phyloP scores from a whole-genome alignment of 2,329 filamentous ascomycete genomes.

The Akanthomyces lecanii region DNA sequence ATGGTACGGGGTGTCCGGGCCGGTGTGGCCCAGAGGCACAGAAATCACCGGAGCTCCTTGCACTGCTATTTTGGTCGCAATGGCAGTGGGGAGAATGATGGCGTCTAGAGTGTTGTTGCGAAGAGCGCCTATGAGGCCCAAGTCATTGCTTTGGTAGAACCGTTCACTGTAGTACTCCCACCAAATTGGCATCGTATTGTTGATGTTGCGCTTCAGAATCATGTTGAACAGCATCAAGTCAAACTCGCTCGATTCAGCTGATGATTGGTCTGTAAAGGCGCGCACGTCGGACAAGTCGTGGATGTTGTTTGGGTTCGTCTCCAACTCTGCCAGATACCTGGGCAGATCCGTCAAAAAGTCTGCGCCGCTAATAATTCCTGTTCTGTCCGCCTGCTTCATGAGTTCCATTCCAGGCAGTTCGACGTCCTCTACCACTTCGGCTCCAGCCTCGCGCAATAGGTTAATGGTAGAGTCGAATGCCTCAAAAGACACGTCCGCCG shows the following conservation, averaged over 20 bases:
- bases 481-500: slow-evolving; percentile 27
- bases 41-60: slow-evolving; percentile 59
- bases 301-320: slow-evolving; percentile 55
- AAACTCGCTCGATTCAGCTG: slow-evolving; percentile 54
- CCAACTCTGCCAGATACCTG: slow-evolving; percentile 52
- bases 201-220: slow-evolving; percentile 46
- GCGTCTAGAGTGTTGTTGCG: slow-evolving; percentile 55
- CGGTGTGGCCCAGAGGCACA: slow-evolving; percentile 59
- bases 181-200: slow-evolving; percentile 52
- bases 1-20: slow-evolving; percentile 42
- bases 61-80: slow-evolving; percentile 46
- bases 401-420: slow-evolving; percentile 49
- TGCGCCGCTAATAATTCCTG: slow-evolving; percentile 48
- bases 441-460: slow-evolving; percentile 51
- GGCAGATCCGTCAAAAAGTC: slow-evolving; percentile 55
- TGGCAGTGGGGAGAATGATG: slow-evolving; percentile 54
- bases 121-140: slow-evolving; percentile 58
- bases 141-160: slow-evolving; percentile 48
- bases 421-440: slow-evolving; percentile 53
- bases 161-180: slow-evolving; percentile 54
- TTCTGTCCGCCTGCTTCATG: slow-evolving; percentile 41
- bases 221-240: slow-evolving; percentile 55
- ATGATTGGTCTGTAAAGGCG: slow-evolving; percentile 50
- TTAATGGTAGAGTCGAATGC: slow-evolving; percentile 54
- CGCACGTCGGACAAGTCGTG: slow-evolving; percentile 45